Conservation (phyloP, 306 rosid species). For the Casuarina cunninghamiana region DNA sequence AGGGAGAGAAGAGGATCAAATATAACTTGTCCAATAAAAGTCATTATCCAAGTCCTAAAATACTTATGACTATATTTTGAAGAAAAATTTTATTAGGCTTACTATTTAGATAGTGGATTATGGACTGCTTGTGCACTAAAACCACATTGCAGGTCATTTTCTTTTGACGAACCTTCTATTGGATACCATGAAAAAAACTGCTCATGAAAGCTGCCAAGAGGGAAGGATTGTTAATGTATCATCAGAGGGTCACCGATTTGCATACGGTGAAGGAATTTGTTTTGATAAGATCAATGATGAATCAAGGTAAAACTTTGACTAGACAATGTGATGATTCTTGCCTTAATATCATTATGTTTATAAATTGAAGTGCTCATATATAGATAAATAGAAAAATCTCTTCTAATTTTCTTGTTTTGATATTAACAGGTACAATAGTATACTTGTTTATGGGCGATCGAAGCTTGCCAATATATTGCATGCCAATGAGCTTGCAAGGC, state of each 20-base stretch:
- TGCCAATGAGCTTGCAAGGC: constrained; percentile 77
- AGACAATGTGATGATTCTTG: constrained; percentile 12
- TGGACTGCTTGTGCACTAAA: too few relatives aligned
- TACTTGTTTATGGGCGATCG: constrained; percentile 70
- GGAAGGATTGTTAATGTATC: constrained; percentile 75
- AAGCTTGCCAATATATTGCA: constrained; percentile 82
- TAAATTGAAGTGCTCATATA: constrained; percentile 5
- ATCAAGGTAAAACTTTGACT: constrained; percentile 53
- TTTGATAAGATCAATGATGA: constrained; percentile 68
- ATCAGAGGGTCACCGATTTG: constrained; percentile 58
- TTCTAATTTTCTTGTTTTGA: constrained; percentile 11
- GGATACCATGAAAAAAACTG: constrained; percentile 78
- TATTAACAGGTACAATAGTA: constrained; percentile 48
- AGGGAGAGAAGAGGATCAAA: too few relatives aligned
- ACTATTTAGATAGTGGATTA: too few relatives aligned
- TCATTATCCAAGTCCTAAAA: too few relatives aligned
- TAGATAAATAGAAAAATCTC: background rate
- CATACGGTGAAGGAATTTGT: constrained; percentile 56
- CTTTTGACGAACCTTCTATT: constrained; percentile 75
- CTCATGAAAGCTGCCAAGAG: constrained; percentile 56
- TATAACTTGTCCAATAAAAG: too few relatives aligned
- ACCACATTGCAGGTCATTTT: constrained; percentile 64
- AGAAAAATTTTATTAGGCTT: too few relatives aligned
- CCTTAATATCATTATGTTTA: background rate
- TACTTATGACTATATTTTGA: too few relatives aligned